Conservation (phyloP, 495 filamentous ascomycete genomes). For the Thozetella sp. region DNA sequence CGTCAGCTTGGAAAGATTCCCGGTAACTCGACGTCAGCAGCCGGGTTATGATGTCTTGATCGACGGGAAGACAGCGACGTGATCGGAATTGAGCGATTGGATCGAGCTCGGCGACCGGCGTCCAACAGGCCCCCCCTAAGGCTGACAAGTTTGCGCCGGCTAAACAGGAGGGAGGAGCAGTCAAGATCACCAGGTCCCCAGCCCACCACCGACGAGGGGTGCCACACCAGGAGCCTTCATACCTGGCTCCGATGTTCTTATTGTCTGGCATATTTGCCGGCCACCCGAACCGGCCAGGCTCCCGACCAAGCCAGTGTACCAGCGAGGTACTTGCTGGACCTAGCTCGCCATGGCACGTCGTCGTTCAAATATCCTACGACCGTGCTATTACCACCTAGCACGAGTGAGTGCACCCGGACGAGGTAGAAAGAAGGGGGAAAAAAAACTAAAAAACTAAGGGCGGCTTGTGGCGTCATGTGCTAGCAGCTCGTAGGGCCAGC, state of each 20-base stretch:
- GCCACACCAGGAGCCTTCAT: background rate
- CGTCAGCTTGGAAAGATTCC: background rate
- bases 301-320: constrained; percentile 1
- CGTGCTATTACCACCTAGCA: too few relatives aligned
- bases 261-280: constrained; percentile 1
- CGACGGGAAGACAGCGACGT: background rate
- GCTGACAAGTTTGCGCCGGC: background rate
- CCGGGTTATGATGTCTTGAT: background rate
- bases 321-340: background rate
- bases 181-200: background rate
- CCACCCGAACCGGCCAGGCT: background rate
- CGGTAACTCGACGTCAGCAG: background rate
- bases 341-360: too few relatives aligned
- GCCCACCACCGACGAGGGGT: background rate
- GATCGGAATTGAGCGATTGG: background rate
- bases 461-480: background rate
- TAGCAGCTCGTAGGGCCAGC: background rate
- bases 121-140: background rate
- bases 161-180: background rate
- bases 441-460: too few relatives aligned
- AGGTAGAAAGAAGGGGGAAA: too few relatives aligned
- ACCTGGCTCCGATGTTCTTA: background rate
- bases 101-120: background rate
- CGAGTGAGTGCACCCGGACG: too few relatives aligned
- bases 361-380: too few relatives aligned